A percentile compares a stretch with the other conserved stretches of the same genome.
phyloP scores from a whole-genome alignment of 495 filamentous ascomycete species.

The Neurospora terricola region DNA sequence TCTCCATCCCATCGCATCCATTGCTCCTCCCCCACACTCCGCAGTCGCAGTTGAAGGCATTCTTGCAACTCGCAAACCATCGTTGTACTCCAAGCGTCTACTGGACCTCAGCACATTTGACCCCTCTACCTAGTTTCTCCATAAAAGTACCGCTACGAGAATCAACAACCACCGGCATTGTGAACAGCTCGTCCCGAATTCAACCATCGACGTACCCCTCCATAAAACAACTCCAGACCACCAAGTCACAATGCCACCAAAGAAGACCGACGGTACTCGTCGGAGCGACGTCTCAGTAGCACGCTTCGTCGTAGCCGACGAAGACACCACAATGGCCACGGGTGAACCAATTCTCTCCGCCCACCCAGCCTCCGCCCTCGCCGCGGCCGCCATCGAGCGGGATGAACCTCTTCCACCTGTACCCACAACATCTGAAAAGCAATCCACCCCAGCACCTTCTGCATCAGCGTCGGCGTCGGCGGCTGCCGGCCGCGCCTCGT shows the following conservation, averaged over 20 bases:
- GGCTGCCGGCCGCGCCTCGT: not conserved
- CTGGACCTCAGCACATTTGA: not conserved
- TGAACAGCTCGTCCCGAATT: not conserved
- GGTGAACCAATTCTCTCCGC: slow-evolving; percentile 15
- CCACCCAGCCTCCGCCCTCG: slow-evolving; percentile 12
- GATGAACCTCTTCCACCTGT: slow-evolving; percentile 17
- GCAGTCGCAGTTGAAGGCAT: not conserved
- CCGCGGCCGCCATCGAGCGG: slow-evolving; percentile 19
- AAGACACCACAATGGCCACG: slow-evolving; percentile 13
- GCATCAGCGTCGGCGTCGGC: slow-evolving; percentile 1
- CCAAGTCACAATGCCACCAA: slow-evolving; percentile 23
- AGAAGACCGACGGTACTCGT: slow-evolving; percentile 27
- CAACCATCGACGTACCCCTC: not conserved
- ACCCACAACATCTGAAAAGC: slow-evolving; percentile 1
- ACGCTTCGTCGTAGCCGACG: slow-evolving; percentile 30
- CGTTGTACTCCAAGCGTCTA: not conserved
- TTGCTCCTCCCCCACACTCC: not conserved
- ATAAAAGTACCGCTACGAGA: not conserved
- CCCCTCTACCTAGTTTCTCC: not conserved
- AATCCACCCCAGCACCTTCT: not conserved
- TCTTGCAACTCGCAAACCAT: not conserved
- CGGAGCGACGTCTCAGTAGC: slow-evolving; percentile 34
- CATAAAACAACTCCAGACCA: not conserved
- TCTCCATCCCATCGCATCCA: slow-evolving; percentile 1
- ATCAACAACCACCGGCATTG: not conserved